Evolutionary conservation across 345 rosid genomes (phyloP).

Genomic region (Cardamine chenopodiifolia): DNA sequence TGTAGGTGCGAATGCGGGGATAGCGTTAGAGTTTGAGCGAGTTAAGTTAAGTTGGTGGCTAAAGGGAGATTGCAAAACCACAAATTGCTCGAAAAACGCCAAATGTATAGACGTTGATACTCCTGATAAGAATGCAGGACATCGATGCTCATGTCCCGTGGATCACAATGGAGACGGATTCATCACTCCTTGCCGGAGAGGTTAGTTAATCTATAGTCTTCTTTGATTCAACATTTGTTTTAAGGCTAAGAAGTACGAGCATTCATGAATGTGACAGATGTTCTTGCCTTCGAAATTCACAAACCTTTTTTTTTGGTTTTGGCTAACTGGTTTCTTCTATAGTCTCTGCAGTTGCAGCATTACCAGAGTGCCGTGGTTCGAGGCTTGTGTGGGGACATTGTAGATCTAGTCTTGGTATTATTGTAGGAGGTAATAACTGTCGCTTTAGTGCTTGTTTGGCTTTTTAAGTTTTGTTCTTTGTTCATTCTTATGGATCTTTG

Average conservation of each 20-base stretch:
- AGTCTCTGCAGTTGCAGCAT: slow-evolving; percentile 32
- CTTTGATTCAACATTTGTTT: slow-evolving; percentile 3
- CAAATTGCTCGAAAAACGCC: slow-evolving; percentile 47
- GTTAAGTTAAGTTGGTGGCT: slow-evolving; percentile 81
- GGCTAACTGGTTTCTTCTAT: slow-evolving; percentile 21
- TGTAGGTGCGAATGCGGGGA: slow-evolving; percentile 8
- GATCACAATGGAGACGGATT: slow-evolving; percentile 72
- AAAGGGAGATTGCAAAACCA: slow-evolving; percentile 33
- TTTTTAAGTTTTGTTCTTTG: not conserved
- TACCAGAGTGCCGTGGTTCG: slow-evolving; percentile 48
- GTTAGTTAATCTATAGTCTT: slow-evolving; percentile 54
- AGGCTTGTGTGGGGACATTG: slow-evolving; percentile 50
- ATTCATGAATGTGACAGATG: not conserved
- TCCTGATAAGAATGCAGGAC: slow-evolving; percentile 34
- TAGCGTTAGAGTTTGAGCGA: slow-evolving; percentile 55
- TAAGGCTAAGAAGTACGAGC: not conserved
- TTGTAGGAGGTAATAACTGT: slow-evolving; percentile 67
- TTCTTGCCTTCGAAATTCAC: not conserved
- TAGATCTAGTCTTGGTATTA: slow-evolving; percentile 47
- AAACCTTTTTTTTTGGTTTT: not conserved
- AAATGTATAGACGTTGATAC: slow-evolving; percentile 5
- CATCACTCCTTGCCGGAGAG: slow-evolving; percentile 55
- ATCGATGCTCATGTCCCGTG: slow-evolving; percentile 58
- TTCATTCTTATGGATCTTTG: slow-evolving; percentile 22
- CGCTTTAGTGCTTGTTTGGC: slow-evolving; percentile 2